A percentile compares a stretch with the other conserved stretches of the same genome.
These are phyloP conservation scores for Cryptococcus sp. DNA, from an alignment of 1,284 basidiomycete genomes.

Conservation along the genomic window DNA sequence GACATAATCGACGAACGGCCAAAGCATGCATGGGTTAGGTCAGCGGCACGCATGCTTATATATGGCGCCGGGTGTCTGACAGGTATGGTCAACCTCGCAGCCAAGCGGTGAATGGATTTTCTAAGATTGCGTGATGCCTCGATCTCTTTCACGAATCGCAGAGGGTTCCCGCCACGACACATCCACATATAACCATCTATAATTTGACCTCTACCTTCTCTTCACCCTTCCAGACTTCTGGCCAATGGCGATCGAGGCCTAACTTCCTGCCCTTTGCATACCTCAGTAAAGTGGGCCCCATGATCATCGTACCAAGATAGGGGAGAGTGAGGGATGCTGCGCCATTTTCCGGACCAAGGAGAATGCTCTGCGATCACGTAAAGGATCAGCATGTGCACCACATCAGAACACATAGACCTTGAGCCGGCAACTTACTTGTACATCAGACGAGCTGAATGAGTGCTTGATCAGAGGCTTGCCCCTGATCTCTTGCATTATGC, in stretches of 20 bases:
- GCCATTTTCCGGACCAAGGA: conserved; percentile 34
- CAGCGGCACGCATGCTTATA: too few species aligned
- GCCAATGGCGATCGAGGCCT: conserved; percentile 26
- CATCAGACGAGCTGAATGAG: conserved; percentile 13
- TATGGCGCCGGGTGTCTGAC: too few species aligned
- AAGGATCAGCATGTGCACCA: not conserved
- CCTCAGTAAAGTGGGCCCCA: conserved; percentile 28
- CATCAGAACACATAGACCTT: not conserved
- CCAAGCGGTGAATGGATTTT: too few species aligned
- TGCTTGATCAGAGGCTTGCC: conserved; percentile 32
- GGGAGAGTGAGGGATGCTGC: conserved; percentile 34
- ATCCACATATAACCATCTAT: too few species aligned
- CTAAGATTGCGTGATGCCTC: too few species aligned
- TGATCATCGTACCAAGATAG: conserved; percentile 24
- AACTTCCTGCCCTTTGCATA: conserved; percentile 31
- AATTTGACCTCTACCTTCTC: conserved; percentile 19
- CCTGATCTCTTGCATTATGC: conserved; percentile 36
- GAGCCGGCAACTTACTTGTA: conserved; percentile 17
- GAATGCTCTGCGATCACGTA: conserved; percentile 24
- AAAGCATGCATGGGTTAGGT: too few species aligned
- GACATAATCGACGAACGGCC: too few species aligned
- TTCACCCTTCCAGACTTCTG: conserved; percentile 26
- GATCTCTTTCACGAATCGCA: too few species aligned
- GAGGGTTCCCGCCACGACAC: too few species aligned
- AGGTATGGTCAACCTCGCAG: too few species aligned